A percentile compares a stretch with the other conserved stretches of the same genome.
Conservation (phyloP, 805 yeast genomes). For the Suhomyces emberorum region DNA sequence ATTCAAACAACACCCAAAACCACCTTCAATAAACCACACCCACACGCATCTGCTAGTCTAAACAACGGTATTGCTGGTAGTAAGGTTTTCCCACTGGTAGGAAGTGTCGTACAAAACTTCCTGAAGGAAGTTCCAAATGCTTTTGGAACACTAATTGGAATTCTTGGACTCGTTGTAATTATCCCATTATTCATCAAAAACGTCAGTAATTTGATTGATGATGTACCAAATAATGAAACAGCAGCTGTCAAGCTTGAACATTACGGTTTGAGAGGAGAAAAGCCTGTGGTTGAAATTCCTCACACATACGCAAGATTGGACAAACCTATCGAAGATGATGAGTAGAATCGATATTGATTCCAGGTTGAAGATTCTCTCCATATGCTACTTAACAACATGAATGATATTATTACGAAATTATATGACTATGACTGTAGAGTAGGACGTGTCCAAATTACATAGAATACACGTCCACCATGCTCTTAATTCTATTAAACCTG, state of each 20-base stretch:
- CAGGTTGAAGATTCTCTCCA: too few species aligned
- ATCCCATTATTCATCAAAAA: background rate
- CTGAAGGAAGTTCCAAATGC: background rate
- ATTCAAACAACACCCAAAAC: background rate
- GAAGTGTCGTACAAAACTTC: background rate
- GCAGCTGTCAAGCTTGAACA: constrained; percentile 1
- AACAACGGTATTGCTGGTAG: background rate
- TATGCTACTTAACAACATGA: too few species aligned
- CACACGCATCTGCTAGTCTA: background rate
- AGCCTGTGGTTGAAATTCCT: constrained; percentile 1
- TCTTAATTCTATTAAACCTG: constrained; percentile 52
- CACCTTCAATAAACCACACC: background rate
- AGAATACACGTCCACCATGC: constrained; percentile 52
- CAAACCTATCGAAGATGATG: constrained; percentile 1
- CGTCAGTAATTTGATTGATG: background rate
- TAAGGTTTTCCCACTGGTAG: background rate
- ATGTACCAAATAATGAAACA: background rate
- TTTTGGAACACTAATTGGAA: background rate
- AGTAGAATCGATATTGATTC: background rate
- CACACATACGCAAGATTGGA: background rate
- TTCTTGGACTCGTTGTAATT: background rate
- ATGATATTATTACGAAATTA: too few species aligned
- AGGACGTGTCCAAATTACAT: too few species aligned
- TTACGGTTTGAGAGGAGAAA: constrained; percentile 1
- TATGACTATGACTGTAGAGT: too few species aligned